Evolutionary conservation across 179 eudicot species (phyloP).

Genomic region (Gypsophila paniculata): DNA sequence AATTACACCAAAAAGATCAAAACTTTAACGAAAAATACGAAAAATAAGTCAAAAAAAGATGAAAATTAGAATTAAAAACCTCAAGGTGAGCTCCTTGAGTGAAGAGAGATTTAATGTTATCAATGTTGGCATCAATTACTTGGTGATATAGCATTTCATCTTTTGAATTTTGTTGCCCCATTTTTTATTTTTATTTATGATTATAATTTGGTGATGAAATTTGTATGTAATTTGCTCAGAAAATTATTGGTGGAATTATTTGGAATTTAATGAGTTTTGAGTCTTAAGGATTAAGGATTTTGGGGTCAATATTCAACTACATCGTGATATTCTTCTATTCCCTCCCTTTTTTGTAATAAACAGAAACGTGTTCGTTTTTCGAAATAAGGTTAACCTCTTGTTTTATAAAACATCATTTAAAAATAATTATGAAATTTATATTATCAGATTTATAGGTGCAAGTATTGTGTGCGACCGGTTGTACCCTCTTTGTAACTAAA

Average conservation of each 20-base stretch:
- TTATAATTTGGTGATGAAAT: constrained; percentile 6
- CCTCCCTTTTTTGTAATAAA: no score
- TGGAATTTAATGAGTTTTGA: not conserved
- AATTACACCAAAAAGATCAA: not conserved
- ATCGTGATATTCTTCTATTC: no score
- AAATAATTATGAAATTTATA: no score
- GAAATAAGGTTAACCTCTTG: no score
- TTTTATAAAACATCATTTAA: no score
- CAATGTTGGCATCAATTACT: constrained; percentile 55
- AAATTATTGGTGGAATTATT: not conserved
- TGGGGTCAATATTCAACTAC: not conserved
- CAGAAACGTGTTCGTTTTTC: no score
- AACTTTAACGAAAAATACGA: not conserved
- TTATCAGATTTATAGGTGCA: no score
- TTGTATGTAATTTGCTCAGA: not conserved
- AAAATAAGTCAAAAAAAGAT: not conserved
- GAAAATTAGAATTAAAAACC: constrained; percentile 29
- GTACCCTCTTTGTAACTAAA: no score
- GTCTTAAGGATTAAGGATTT: constrained; percentile 10
- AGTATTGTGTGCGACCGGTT: no score
- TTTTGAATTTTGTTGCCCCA: constrained; percentile 83
- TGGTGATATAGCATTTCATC: constrained; percentile 65
- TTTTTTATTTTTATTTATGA: not conserved
- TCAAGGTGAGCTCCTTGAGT: constrained; percentile 75
- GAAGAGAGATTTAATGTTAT: constrained; percentile 64